These are phyloP conservation scores for Cordyceps tenuipes DNA, from an alignment of 2,329 filamentous ascomycete genomes.

Conservation along the genomic window DNA sequence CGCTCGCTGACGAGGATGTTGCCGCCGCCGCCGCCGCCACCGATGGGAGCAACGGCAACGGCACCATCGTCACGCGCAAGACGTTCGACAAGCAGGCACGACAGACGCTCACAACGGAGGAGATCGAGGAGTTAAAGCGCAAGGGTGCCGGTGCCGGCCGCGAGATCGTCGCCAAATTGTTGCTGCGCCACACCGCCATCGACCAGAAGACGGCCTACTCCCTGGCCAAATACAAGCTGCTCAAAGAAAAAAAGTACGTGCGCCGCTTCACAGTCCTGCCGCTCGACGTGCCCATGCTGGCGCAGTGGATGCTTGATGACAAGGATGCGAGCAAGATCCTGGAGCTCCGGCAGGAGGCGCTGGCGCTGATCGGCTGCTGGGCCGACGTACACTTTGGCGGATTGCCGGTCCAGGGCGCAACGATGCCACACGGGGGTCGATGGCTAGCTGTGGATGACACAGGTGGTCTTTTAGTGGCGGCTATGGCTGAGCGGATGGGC, in stretches of 20 bases:
- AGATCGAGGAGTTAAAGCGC: constrained; percentile 65
- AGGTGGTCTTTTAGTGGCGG: constrained; percentile 70
- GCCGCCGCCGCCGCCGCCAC: constrained; percentile 21
- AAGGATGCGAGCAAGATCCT: constrained; percentile 74
- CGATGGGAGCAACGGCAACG: constrained; percentile 21
- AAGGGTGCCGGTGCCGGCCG: constrained; percentile 72
- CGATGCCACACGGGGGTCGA: constrained; percentile 34
- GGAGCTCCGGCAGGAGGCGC: constrained; percentile 76
- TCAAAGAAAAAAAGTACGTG: constrained; percentile 92
- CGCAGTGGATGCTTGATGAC: constrained; percentile 69
- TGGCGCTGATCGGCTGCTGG: constrained; percentile 79
- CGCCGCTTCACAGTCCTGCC: constrained; percentile 79
- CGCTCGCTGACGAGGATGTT: constrained; percentile 30
- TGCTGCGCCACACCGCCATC: constrained; percentile 79
- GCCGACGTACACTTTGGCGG: constrained; percentile 69
- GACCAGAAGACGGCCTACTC: constrained; percentile 94
- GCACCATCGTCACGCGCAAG: constrained; percentile 41
- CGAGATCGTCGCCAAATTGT: constrained; percentile 85
- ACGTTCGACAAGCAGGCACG: constrained; percentile 54
- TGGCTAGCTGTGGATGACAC: constrained; percentile 87
- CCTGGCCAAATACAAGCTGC: constrained; percentile 87
- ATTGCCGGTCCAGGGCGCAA: constrained; percentile 18
- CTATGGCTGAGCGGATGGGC: constrained; percentile 83
- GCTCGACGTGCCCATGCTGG: constrained; percentile 67
- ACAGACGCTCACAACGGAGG: constrained; percentile 70